phyloP scores from a whole-genome alignment of 345 rosid genomes.

The Ceriops decandra region DNA sequence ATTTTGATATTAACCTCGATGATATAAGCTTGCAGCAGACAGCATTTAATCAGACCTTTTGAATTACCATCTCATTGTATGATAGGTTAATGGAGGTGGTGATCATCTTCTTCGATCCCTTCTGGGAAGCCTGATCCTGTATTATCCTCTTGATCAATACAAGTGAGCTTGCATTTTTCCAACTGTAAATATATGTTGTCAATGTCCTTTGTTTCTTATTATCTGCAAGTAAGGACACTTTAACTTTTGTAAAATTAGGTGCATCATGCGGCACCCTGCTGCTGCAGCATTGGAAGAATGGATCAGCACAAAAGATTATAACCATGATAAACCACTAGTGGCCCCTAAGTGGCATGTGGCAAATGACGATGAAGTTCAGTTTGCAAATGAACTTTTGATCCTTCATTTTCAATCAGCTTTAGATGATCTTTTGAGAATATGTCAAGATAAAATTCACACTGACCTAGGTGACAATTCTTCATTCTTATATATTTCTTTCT shows the following conservation, averaged over 20 bases:
- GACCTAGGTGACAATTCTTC: conserved; percentile 58
- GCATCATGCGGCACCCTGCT: conserved; percentile 68
- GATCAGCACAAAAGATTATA: conserved; percentile 83
- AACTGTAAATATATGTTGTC: conserved; percentile 3
- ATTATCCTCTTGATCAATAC: conserved; percentile 88
- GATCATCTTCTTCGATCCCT: conserved; percentile 90
- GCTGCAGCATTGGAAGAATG: conserved; percentile 81
- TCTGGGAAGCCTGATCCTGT: conserved; percentile 81
- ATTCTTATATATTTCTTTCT: conserved; percentile 3
- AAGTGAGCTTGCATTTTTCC: conserved; percentile 45
- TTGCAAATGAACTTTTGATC: conserved; percentile 88
- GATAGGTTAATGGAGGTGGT: conserved; percentile 92
- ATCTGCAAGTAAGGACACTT: conserved; percentile 9
- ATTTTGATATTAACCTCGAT: conserved; percentile 5
- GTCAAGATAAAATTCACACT: conserved; percentile 69
- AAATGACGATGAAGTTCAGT: conserved; percentile 73
- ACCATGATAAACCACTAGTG: conserved; percentile 40
- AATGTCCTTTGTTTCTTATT: conserved; percentile 5
- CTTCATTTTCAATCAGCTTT: conserved; percentile 86
- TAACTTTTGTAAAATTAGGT: conserved; percentile 46
- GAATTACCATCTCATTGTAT: conserved; percentile 13
- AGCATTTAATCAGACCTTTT: conserved; percentile 4
- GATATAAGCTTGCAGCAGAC: conserved; percentile 4
- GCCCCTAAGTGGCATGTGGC: conserved; percentile 92
- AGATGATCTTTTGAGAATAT: conserved; percentile 78